These are phyloP conservation scores for Trapa incisa DNA, from an alignment of 345 rosid species.

Conservation along the genomic window DNA sequence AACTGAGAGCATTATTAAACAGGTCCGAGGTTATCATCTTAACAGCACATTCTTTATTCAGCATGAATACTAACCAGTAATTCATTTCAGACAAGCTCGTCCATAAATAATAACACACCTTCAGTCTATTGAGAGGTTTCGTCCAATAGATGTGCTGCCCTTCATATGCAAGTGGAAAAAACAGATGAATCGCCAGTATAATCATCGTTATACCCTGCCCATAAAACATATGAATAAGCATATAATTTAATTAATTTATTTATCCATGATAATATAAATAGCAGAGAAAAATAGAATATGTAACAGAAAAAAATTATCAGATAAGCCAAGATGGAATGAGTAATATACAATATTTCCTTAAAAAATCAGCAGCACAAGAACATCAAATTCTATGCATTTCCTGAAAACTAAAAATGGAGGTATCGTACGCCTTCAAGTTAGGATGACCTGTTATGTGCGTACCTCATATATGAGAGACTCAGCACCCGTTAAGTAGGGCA, in stretches of 20 bases:
- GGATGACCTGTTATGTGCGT: slow-evolving; percentile 1
- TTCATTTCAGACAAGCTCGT: no score
- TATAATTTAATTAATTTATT: background rate
- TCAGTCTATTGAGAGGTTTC: slow-evolving; percentile 40
- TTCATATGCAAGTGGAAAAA: slow-evolving; percentile 69
- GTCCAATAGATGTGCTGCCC: slow-evolving; percentile 55
- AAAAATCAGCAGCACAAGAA: background rate
- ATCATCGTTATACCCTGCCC: slow-evolving; percentile 50
- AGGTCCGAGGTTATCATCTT: background rate
- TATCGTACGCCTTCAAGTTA: background rate
- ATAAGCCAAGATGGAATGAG: background rate
- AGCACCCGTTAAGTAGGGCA: slow-evolving; percentile 64
- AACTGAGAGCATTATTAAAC: no score
- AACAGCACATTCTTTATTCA: background rate
- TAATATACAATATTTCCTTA: background rate
- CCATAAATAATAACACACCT: slow-evolving; percentile 29
- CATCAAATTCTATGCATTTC: background rate
- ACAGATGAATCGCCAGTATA: slow-evolving; percentile 47
- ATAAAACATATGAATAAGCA: background rate
- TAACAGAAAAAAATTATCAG: background rate
- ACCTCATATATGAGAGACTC: slow-evolving; percentile 81
- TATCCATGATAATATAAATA: background rate
- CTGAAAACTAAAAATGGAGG: background rate
- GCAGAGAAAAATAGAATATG: background rate
- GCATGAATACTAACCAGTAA: no score